phyloP scores from a whole-genome alignment of 2,329 filamentous ascomycete species.

The Pseudogymnoascus sp. region DNA sequence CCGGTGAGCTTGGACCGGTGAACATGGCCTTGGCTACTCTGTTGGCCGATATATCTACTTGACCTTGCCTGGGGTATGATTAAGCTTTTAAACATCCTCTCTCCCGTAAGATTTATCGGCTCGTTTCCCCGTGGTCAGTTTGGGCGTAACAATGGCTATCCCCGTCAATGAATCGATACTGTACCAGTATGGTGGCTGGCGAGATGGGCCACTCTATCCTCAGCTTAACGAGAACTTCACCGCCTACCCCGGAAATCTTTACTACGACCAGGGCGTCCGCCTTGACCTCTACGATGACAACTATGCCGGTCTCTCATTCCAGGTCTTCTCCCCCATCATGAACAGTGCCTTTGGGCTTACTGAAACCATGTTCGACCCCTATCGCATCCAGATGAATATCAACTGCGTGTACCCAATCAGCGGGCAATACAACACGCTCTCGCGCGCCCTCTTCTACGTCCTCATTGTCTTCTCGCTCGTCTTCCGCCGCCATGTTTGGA shows the following conservation, averaged over 20 bases:
- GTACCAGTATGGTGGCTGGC: not conserved
- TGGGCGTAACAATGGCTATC: not conserved
- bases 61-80: not conserved
- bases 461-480: constrained; percentile 12
- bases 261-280: not conserved
- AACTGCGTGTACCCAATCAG: constrained; percentile 11
- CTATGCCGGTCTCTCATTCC: not conserved
- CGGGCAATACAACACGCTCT: constrained; percentile 13
- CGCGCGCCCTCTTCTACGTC: constrained; percentile 10
- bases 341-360: not conserved
- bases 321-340: not conserved
- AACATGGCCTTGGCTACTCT: not conserved
- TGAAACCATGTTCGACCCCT: not conserved
- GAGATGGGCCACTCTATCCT: not conserved
- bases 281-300: not conserved
- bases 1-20: not conserved
- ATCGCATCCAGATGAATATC: not conserved
- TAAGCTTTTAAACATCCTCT: not conserved
- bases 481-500: constrained; percentile 11
- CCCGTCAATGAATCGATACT: not conserved
- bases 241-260: not conserved
- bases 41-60: not conserved
- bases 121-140: too few species aligned
- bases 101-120: not conserved
- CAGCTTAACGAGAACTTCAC: not conserved